Evolutionary conservation across 176 grass and related monocot species (phyloP).

Genomic region (Carex scoparia): DNA sequence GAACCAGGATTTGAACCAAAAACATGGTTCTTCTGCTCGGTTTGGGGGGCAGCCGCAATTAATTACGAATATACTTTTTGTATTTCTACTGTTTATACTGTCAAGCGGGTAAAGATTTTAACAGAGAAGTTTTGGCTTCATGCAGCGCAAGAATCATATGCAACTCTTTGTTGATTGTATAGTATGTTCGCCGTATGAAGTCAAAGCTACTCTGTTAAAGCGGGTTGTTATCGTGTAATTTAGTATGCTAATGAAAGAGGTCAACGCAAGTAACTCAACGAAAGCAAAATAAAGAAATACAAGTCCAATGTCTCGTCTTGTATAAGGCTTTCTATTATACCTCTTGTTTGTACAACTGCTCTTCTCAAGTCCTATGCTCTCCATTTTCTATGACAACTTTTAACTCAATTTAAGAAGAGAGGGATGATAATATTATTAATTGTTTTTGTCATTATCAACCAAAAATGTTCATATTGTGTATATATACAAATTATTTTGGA

Average conservation of each 20-base stretch:
- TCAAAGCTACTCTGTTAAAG: too few relatives aligned
- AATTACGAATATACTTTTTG: background rate
- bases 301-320: background rate
- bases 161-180: too few relatives aligned
- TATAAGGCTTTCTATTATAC: constrained; percentile 1
- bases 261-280: constrained; percentile 8
- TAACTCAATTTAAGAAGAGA: background rate
- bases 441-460: background rate
- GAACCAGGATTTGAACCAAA: background rate
- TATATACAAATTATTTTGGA: background rate
- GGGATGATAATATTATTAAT: background rate
- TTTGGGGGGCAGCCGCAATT: background rate
- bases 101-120: too few relatives aligned
- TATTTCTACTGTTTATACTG: background rate
- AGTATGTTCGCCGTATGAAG: too few relatives aligned
- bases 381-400: background rate
- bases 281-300: background rate
- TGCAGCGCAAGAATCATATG: too few relatives aligned
- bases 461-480: background rate
- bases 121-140: too few relatives aligned
- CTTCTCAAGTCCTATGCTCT: background rate
- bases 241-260: constrained; percentile 12
- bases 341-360: background rate
- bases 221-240: background rate
- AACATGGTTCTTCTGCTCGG: background rate